Percentiles rank a stretch among this genome's conserved stretches.
phyloP scores from a whole-genome alignment of 345 rosid genomes.

The Toxicodendron radicans region DNA sequence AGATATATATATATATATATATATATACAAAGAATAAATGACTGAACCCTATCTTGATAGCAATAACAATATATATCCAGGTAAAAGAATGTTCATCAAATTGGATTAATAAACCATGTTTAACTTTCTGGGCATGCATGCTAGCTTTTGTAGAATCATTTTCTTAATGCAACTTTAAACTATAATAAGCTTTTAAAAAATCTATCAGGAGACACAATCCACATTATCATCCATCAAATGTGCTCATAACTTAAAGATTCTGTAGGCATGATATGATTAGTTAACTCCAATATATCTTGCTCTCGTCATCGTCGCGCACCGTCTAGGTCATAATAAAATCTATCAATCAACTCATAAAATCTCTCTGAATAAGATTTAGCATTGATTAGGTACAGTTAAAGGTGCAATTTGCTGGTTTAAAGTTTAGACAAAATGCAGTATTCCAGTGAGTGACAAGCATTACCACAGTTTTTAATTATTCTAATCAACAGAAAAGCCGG shows the following conservation, averaged over 20 bases:
- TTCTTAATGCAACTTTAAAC: not conserved
- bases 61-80: no score
- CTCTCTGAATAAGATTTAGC: not conserved
- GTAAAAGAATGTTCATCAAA: no score
- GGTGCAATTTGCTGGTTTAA: not conserved
- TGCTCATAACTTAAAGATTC: not conserved
- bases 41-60: no score
- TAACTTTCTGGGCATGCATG: not conserved
- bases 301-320: constrained; percentile 27
- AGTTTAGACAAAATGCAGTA: not conserved
- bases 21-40: no score
- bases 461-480: not conserved
- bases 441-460: constrained; percentile 6
- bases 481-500: constrained; percentile 13
- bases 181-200: not conserved
- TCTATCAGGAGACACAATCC: not conserved
- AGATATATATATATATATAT: no score
- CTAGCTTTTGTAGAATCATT: not conserved
- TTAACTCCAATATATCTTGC: not conserved
- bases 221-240: not conserved
- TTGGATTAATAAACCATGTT: not conserved
- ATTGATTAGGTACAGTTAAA: not conserved
- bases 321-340: constrained; percentile 16
- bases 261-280: not conserved
- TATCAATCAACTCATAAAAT: not conserved